Evolutionary conservation across 2,329 filamentous ascomycete genomes (phyloP).

Genomic region (Phyllosticta citribraziliensis): DNA sequence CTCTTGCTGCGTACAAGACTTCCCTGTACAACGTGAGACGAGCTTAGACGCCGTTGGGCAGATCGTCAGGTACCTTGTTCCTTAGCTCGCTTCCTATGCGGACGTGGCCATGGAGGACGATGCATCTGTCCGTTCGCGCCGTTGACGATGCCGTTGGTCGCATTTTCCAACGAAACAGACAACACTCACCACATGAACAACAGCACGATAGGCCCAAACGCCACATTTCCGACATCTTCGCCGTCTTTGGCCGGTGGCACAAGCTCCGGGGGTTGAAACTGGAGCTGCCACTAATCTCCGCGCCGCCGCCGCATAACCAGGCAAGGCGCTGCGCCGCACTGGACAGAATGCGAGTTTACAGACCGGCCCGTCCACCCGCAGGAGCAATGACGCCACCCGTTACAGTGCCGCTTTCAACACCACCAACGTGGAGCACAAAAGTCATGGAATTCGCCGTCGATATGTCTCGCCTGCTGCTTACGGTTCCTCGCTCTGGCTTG

Average conservation of each 20-base stretch:
- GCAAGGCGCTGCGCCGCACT: background rate
- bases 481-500: too few relatives aligned
- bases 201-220: background rate
- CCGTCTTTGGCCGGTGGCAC: background rate
- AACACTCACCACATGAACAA: background rate
- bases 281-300: background rate
- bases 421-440: background rate
- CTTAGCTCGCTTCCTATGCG: background rate
- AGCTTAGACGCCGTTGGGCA: background rate
- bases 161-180: background rate
- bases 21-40: background rate
- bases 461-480: background rate
- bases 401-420: background rate
- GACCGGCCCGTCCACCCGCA: background rate
- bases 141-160: background rate
- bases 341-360: background rate
- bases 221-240: background rate
- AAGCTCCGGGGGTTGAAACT: background rate
- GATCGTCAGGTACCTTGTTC: background rate
- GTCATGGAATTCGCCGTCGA: background rate
- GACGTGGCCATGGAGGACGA: background rate
- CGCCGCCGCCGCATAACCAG: background rate
- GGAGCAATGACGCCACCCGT: background rate
- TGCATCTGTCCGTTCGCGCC: background rate
- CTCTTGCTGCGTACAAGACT: background rate